Evolutionary conservation across 164 flowering plant species (phyloP).

Genomic region (Cinnamomum chago): DNA sequence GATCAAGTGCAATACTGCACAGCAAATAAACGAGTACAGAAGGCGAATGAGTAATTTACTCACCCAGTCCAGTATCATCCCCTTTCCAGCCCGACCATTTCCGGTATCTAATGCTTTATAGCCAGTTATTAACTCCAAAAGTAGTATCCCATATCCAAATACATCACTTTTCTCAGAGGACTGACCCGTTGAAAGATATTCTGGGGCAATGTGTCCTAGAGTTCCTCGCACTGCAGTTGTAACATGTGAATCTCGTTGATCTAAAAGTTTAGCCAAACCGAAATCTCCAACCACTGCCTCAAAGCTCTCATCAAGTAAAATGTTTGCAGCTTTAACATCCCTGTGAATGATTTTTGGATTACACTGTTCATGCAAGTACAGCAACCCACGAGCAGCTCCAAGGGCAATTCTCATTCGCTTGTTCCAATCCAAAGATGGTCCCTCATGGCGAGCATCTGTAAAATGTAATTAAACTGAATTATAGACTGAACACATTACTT

Average conservation of each 20-base stretch:
- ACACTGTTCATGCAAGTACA: constrained; percentile 90
- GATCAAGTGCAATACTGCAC: not conserved
- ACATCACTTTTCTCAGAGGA: constrained; percentile 99
- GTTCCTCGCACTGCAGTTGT: constrained; percentile 98
- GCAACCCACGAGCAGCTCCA: constrained; percentile 88
- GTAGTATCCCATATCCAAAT: constrained; percentile 89
- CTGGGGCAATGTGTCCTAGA: constrained; percentile 95
- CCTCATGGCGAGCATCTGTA: constrained; percentile 52
- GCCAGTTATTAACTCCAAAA: constrained; percentile 90
- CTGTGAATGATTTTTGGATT: constrained; percentile 92
- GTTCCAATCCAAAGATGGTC: constrained; percentile 81
- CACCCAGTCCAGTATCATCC: constrained; percentile 93
- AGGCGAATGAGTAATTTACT: constrained; percentile 11
- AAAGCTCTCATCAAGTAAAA: constrained; percentile 85
- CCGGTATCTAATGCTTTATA: constrained; percentile 76
- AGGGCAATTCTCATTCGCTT: constrained; percentile 73
- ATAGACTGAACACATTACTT: not conserved
- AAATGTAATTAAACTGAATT: not conserved
- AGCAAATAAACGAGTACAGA: not conserved
- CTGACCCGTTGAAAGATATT: constrained; percentile 96
- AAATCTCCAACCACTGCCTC: constrained; percentile 98
- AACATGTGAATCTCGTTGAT: constrained; percentile 84
- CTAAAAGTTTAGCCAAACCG: constrained; percentile 90
- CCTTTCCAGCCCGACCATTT: constrained; percentile 72
- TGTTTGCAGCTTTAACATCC: constrained; percentile 97